Conservation (phyloP, 2,329 filamentous ascomycete genomes). For the Phyllosticta citriasiana region DNA sequence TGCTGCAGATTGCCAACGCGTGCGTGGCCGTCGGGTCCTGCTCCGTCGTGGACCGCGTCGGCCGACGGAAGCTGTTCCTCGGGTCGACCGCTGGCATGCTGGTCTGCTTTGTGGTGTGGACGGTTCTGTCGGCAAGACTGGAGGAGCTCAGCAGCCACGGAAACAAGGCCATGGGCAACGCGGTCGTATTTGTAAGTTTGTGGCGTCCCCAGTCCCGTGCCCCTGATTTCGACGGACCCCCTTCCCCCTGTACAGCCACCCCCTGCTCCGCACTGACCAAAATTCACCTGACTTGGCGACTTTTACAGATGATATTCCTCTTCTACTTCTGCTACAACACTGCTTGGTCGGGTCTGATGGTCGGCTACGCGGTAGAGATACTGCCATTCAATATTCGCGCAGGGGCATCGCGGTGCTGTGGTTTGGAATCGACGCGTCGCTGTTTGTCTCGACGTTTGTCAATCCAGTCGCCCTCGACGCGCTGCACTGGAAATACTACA, state of each 20-base stretch:
- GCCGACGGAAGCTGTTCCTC: conserved; percentile 48
- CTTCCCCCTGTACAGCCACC: background rate
- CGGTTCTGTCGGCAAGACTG: conserved; percentile 35
- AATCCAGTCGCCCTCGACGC: conserved; percentile 55
- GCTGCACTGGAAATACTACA: conserved; percentile 53
- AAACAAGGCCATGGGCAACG: conserved; percentile 23
- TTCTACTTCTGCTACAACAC: conserved; percentile 44
- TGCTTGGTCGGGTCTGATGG: conserved; percentile 48
- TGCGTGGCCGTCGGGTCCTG: conserved; percentile 48
- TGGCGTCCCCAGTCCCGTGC: too few relatives aligned
- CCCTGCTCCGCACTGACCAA: background rate
- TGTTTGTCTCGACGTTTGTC: conserved; percentile 52
- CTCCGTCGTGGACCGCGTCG: conserved; percentile 45
- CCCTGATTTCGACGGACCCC: background rate
- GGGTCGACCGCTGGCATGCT: conserved; percentile 27
- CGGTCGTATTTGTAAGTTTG: conserved; percentile 27
- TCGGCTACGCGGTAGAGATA: conserved; percentile 44
- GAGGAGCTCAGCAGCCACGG: background rate
- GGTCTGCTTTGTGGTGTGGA: conserved; percentile 27
- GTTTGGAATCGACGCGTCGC: conserved; percentile 50
- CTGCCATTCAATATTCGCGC: conserved; percentile 40
- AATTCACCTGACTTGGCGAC: background rate
- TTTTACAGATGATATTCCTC: conserved; percentile 35
- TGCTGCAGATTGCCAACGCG: conserved; percentile 51
- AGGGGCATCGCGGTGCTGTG: conserved; percentile 49